phyloP scores from a whole-genome alignment of 495 filamentous ascomycete genomes.

The Polyplosphaeria fusca region DNA sequence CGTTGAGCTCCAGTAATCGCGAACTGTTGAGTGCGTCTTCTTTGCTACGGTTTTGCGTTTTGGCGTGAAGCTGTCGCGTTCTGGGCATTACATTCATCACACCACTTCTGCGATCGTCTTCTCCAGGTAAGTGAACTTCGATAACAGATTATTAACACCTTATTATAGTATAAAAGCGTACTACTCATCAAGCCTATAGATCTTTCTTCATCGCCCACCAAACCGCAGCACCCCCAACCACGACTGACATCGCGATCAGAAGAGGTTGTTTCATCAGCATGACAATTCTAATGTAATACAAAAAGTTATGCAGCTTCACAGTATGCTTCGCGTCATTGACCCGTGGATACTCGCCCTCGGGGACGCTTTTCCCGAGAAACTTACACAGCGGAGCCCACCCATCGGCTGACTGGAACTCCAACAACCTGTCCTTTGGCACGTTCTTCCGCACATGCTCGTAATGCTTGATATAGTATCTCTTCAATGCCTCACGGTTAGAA shows the following conservation, averaged over 20 bases:
- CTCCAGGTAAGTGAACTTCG: no score
- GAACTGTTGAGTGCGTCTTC: no score
- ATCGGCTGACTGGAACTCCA: conserved; percentile 13
- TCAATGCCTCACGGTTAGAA: background rate
- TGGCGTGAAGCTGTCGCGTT: no score
- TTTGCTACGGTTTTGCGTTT: no score
- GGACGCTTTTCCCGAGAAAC: conserved; percentile 10
- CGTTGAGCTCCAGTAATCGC: no score
- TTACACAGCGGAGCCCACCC: conserved; percentile 18
- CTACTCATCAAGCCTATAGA: no score
- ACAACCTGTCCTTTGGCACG: conserved; percentile 1
- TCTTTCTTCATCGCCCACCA: background rate
- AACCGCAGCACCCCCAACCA: background rate
- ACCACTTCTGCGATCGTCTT: no score
- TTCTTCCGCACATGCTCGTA: conserved; percentile 3
- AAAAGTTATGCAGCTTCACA: conserved; percentile 5
- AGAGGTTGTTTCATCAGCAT: background rate
- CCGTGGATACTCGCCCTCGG: conserved; percentile 4
- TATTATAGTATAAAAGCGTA: no score
- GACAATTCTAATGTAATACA: background rate
- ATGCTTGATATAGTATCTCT: background rate
- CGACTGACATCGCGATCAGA: background rate
- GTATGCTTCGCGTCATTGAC: conserved; percentile 15
- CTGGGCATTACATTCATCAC: no score
- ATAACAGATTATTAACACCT: no score